phyloP scores from a whole-genome alignment of 495 filamentous ascomycete species.

The Penicillium ochrochloron region DNA sequence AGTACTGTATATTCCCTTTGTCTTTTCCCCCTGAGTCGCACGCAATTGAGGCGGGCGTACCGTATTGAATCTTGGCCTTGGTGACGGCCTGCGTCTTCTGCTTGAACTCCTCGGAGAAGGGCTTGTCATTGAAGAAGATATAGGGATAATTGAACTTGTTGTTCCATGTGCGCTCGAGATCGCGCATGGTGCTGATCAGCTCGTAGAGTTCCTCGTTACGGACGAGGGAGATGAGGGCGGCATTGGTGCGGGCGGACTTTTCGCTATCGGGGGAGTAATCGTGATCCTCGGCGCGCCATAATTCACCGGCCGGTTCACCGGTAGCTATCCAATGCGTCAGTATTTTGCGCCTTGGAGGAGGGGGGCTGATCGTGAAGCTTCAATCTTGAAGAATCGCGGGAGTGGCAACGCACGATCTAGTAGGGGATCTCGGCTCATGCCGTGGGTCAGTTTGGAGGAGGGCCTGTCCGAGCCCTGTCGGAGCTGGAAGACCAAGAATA shows the following conservation, averaged over 20 bases:
- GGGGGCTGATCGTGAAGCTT: not conserved
- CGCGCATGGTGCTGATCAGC: conserved; percentile 83
- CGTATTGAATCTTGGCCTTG: conserved; percentile 83
- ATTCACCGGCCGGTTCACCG: conserved; percentile 75
- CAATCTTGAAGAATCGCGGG: conserved; percentile 12
- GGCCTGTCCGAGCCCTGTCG: conserved; percentile 52
- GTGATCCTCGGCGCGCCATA: conserved; percentile 70
- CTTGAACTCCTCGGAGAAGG: conserved; percentile 94
- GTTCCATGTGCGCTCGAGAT: conserved; percentile 96
- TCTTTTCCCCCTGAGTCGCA: not conserved
- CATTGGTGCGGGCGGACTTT: conserved; percentile 83
- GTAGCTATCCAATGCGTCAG: conserved; percentile 58
- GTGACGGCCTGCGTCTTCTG: conserved; percentile 72
- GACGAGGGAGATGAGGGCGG: conserved; percentile 88
- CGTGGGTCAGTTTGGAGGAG: conserved; percentile 44
- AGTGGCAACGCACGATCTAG: conserved; percentile 69
- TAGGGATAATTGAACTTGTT: conserved; percentile 99
- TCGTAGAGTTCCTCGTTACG: conserved; percentile 86
- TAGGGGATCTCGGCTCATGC: conserved; percentile 75
- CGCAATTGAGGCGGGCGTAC: conserved; percentile 46
- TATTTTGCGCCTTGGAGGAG: conserved; percentile 12
- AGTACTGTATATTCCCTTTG: not conserved
- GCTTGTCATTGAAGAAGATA: conserved; percentile 97
- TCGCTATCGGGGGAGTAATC: conserved; percentile 73
- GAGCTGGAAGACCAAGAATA: conserved; percentile 76